Percentiles rank a stretch among this genome's conserved stretches.
Conservation (phyloP, 1,284 basidiomycete species). For the Cutaneotrichosporon arboriforme region DNA sequence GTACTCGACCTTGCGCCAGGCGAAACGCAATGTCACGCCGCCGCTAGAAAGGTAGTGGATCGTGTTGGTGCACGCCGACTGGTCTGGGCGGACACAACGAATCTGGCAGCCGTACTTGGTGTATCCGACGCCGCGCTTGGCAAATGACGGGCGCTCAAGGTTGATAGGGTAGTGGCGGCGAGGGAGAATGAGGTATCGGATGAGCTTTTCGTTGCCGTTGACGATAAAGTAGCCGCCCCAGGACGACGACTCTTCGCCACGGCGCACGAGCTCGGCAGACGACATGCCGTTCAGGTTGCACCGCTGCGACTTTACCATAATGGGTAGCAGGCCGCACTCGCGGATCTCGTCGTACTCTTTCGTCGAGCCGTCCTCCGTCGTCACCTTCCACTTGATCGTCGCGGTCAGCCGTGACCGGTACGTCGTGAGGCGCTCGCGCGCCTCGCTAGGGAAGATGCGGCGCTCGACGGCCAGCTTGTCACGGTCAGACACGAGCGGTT, state of each 20-base stretch:
- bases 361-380: constrained; percentile 54
- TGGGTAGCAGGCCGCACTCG: constrained; percentile 87
- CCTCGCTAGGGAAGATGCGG: constrained; percentile 83
- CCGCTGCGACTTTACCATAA: constrained; percentile 97
- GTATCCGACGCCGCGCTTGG: constrained; percentile 90
- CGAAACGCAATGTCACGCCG: constrained; percentile 90
- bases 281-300: constrained; percentile 85
- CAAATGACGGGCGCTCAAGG: constrained; percentile 78
- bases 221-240: constrained; percentile 99
- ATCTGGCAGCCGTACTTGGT: constrained; percentile 92
- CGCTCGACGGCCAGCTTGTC: constrained; percentile 70
- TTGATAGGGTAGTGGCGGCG: constrained; percentile 63
- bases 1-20: constrained; percentile 98
- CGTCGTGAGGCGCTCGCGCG: constrained; percentile 44
- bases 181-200: constrained; percentile 78
- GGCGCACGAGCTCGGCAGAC: constrained; percentile 77
- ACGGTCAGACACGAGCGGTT: constrained; percentile 82
- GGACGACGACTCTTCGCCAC: constrained; percentile 95
- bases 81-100: constrained; percentile 85
- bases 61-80: constrained; percentile 88
- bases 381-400: constrained; percentile 79
- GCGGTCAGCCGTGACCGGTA: constrained; percentile 78
- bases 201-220: constrained; percentile 98
- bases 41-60: constrained; percentile 97
- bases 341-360: constrained; percentile 62